A percentile compares a stretch with the other conserved stretches of the same genome.
Conservation (phyloP, 768 basidiomycete genomes). For the Strobilomyces dryophilus region DNA sequence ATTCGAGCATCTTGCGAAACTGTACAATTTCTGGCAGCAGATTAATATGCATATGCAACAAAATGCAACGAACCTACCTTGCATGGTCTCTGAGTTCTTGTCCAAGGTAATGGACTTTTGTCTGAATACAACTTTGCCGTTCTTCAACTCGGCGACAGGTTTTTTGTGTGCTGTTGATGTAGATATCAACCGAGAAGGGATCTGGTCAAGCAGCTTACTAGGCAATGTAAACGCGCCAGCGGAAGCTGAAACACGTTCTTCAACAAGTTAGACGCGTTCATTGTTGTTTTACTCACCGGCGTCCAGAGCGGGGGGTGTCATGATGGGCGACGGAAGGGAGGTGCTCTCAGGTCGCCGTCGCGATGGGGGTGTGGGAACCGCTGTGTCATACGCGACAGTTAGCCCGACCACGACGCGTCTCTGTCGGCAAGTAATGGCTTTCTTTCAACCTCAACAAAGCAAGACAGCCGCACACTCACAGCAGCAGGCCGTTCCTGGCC, state of each 20-base stretch:
- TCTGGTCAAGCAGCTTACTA: slow-evolving; percentile 13
- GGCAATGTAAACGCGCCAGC: slow-evolving; percentile 7
- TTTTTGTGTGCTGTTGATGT: slow-evolving; percentile 37
- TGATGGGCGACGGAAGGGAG: slow-evolving; percentile 16
- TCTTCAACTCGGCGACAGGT: slow-evolving; percentile 61
- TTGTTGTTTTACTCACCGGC: slow-evolving; percentile 14
- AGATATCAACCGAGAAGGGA: background rate
- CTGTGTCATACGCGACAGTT: slow-evolving; percentile 34
- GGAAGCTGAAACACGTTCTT: slow-evolving; percentile 9
- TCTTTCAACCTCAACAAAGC: slow-evolving; percentile 52
- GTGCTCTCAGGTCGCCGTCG: slow-evolving; percentile 20
- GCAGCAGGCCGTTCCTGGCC: slow-evolving; percentile 48
- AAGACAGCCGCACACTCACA: slow-evolving; percentile 39
- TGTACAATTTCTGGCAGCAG: slow-evolving; percentile 59
- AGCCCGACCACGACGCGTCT: slow-evolving; percentile 40
- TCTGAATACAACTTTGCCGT: slow-evolving; percentile 70
- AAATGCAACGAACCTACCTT: slow-evolving; percentile 45
- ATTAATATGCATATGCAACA: background rate
- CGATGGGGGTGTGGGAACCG: slow-evolving; percentile 27
- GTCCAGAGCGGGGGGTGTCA: slow-evolving; percentile 15
- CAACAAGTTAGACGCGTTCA: slow-evolving; percentile 2
- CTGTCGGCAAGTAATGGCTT: slow-evolving; percentile 44
- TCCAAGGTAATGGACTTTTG: slow-evolving; percentile 74
- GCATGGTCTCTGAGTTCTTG: slow-evolving; percentile 77
- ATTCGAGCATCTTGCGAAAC: slow-evolving; percentile 70